Percentiles rank a stretch among this genome's conserved stretches.
These are phyloP conservation scores for Candida patagonica DNA, from an alignment of 805 yeast species.

Conservation along the genomic window DNA sequence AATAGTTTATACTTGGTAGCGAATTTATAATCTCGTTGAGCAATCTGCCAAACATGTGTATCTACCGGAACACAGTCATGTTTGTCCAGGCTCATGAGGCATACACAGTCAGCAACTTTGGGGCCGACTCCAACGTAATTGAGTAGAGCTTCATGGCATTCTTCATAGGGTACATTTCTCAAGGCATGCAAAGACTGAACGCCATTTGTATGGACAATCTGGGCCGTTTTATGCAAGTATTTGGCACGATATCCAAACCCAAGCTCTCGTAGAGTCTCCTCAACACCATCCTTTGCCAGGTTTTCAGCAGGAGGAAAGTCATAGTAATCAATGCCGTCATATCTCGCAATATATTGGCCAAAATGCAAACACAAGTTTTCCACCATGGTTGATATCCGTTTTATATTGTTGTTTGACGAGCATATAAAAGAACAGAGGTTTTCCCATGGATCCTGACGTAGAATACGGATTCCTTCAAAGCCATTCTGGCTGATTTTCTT, in stretches of 20 bases:
- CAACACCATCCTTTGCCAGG: constrained; percentile 37
- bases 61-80: constrained; percentile 90
- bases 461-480: constrained; percentile 68
- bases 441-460: constrained; percentile 97
- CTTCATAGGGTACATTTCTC: constrained; percentile 39
- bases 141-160: constrained; percentile 50
- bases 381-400: constrained; percentile 89
- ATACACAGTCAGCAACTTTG: constrained; percentile 94
- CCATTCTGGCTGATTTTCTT: constrained; percentile 22
- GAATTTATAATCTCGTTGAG: constrained; percentile 67
- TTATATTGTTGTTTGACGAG: constrained; percentile 91
- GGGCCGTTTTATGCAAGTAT: constrained; percentile 72
- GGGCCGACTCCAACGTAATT: constrained; percentile 88
- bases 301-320: constrained; percentile 65
- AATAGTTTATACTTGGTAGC: constrained; percentile 36
- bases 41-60: constrained; percentile 89
- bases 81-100: constrained; percentile 81
- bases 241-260: constrained; percentile 89
- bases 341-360: constrained; percentile 50
- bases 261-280: constrained; percentile 34
- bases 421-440: constrained; percentile 84
- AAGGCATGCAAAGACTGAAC: constrained; percentile 26
- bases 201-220: constrained; percentile 32
- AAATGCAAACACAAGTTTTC: constrained; percentile 61
- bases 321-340: constrained; percentile 49